Conservation (phyloP, 495 filamentous ascomycete species). For the Penicillium pancosmium region DNA sequence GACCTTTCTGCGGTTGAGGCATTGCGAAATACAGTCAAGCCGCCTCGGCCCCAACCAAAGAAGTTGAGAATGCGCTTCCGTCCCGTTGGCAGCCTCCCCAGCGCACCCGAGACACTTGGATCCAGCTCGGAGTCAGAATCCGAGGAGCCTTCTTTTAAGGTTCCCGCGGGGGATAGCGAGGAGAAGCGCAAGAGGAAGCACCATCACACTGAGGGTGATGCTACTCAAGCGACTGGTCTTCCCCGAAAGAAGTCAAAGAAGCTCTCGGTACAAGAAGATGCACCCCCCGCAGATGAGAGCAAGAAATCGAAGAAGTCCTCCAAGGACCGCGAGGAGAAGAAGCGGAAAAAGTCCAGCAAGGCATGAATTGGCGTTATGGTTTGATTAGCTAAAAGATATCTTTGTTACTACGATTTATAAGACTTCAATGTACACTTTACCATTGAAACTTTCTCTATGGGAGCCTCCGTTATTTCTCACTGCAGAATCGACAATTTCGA, state of each 20-base stretch:
- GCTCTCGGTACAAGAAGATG: constrained; percentile 31
- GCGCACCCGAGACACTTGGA: constrained; percentile 49
- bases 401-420: constrained; percentile 24
- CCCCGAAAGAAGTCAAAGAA: constrained; percentile 53
- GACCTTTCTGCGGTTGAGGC: constrained; percentile 35
- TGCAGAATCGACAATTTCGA: background rate
- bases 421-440: constrained; percentile 27
- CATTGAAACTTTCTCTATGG: background rate
- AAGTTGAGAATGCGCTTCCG: constrained; percentile 63
- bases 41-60: constrained; percentile 55
- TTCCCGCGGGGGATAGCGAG: constrained; percentile 33
- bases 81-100: constrained; percentile 53
- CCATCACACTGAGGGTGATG: constrained; percentile 41
- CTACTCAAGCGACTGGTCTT: constrained; percentile 23
- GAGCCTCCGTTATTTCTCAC: background rate
- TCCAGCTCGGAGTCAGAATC: constrained; percentile 50
- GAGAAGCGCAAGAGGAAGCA: constrained; percentile 45
- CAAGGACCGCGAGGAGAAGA: constrained; percentile 46
- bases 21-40: constrained; percentile 43
- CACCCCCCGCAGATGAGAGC: constrained; percentile 20
- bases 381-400: constrained; percentile 27
- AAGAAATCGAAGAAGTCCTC: constrained; percentile 47
- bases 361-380: constrained; percentile 30
- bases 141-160: constrained; percentile 44
- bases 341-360: constrained; percentile 48